These are phyloP conservation scores for Daldinia vernicosa DNA, from an alignment of 495 filamentous ascomycete genomes.

Conservation along the genomic window DNA sequence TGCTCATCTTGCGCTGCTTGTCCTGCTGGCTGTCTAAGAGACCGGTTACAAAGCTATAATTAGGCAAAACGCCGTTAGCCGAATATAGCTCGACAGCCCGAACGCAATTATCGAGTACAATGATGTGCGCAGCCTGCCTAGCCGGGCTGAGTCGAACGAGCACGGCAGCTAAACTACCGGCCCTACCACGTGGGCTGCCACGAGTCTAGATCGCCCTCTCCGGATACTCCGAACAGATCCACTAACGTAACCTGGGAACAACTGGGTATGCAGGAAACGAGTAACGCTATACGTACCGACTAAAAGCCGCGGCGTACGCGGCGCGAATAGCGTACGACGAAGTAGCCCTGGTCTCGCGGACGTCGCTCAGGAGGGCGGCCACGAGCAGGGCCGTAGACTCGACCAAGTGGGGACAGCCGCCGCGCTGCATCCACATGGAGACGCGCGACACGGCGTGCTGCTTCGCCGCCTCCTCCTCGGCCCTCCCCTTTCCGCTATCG, in stretches of 20 bases:
- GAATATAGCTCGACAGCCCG: constrained; percentile 6
- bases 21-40: constrained; percentile 79
- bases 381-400: constrained; percentile 82
- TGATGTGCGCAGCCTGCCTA: too few relatives aligned
- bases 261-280: neutral
- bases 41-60: constrained; percentile 85
- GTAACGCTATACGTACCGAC: constrained; percentile 51
- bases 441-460: constrained; percentile 58
- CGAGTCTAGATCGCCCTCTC: constrained; percentile 2
- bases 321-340: constrained; percentile 54
- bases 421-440: constrained; percentile 69
- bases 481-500: neutral
- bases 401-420: constrained; percentile 80
- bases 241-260: neutral
- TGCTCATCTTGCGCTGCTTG: constrained; percentile 73
- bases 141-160: neutral
- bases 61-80: constrained; percentile 13
- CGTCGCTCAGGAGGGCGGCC: constrained; percentile 75
- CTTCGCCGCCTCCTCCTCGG: constrained; percentile 33
- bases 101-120: too few relatives aligned
- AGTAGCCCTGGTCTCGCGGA: constrained; percentile 56
- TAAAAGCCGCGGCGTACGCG: constrained; percentile 59
- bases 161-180: constrained; percentile 6
- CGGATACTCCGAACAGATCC: neutral
- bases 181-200: constrained; percentile 10